Evolutionary conservation across 257 asterid species (phyloP).

Genomic region (Catharanthus roseus): DNA sequence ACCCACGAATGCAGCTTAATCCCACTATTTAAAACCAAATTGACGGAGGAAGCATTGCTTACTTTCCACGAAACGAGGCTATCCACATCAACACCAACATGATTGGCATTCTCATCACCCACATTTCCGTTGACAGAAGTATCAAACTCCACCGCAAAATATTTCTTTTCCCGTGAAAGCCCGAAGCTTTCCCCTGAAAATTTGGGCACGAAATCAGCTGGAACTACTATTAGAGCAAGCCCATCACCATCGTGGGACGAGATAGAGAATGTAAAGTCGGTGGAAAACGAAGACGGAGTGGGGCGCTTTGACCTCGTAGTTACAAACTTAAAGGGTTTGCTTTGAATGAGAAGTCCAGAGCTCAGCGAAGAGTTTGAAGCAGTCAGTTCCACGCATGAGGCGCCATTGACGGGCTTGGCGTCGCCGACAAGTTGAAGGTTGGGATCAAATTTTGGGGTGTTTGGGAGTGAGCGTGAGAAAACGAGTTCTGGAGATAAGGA

Average conservation of each 20-base stretch:
- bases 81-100: slow-evolving; percentile 52
- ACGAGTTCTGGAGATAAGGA: slow-evolving; percentile 23
- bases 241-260: slow-evolving; percentile 61
- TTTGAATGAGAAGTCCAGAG: slow-evolving; percentile 57
- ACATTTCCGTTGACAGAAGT: slow-evolving; percentile 38
- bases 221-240: slow-evolving; percentile 50
- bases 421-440: slow-evolving; percentile 50
- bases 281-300: slow-evolving; percentile 50
- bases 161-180: slow-evolving; percentile 35
- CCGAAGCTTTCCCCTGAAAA: slow-evolving; percentile 38
- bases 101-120: slow-evolving; percentile 53
- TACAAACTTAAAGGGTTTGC: slow-evolving; percentile 43
- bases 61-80: slow-evolving; percentile 48
- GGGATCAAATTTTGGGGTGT: slow-evolving; percentile 39
- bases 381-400: slow-evolving; percentile 49
- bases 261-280: slow-evolving; percentile 67
- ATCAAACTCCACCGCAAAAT: slow-evolving; percentile 57
- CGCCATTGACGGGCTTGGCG: slow-evolving; percentile 35
- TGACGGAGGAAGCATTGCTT: slow-evolving; percentile 45
- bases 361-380: slow-evolving; percentile 41
- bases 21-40: slow-evolving; percentile 60
- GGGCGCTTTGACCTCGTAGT: slow-evolving; percentile 18
- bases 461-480: slow-evolving; percentile 38
- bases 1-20: slow-evolving; percentile 65
- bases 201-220: slow-evolving; percentile 29